These are phyloP conservation scores for Saccharomycopsis oosterbeekiorum DNA, from an alignment of 805 yeast genomes.

Conservation along the genomic window DNA sequence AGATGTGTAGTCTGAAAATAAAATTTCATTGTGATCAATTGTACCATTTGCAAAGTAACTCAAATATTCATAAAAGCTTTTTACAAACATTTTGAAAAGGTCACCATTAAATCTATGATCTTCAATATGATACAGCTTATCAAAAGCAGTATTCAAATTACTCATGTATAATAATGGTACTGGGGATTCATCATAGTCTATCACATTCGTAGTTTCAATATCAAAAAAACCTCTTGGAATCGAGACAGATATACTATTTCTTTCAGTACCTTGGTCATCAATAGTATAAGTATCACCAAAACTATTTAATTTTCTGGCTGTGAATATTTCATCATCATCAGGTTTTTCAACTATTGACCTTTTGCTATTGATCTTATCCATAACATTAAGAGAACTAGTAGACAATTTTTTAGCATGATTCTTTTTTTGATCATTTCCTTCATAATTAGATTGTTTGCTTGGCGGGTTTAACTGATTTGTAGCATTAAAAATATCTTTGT, in stretches of 20 bases:
- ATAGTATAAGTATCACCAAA: neutral
- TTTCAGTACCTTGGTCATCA: neutral
- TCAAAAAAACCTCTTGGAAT: neutral
- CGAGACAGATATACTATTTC: neutral
- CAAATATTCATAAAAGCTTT: slow-evolving; percentile 7
- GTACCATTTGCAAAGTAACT: slow-evolving; percentile 7
- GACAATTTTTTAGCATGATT: neutral
- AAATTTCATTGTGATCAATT: slow-evolving; percentile 10
- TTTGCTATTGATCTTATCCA: neutral
- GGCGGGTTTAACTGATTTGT: neutral
- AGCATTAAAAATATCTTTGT: neutral
- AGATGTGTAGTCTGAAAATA: slow-evolving; percentile 3
- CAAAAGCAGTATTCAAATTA: slow-evolving; percentile 8
- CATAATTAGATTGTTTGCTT: neutral
- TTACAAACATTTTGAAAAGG: slow-evolving; percentile 2
- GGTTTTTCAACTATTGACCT: neutral
- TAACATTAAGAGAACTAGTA: neutral
- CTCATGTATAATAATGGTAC: slow-evolving; percentile 11
- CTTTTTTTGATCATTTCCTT: neutral
- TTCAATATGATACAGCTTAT: neutral
- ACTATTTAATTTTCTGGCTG: neutral
- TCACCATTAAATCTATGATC: slow-evolving; percentile 1
- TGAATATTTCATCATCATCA: neutral
- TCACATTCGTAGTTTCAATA: neutral
- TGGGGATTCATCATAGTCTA: slow-evolving; percentile 5